These are phyloP conservation scores for Amauroascus niger DNA, from an alignment of 2,329 filamentous ascomycete species.

Conservation along the genomic window DNA sequence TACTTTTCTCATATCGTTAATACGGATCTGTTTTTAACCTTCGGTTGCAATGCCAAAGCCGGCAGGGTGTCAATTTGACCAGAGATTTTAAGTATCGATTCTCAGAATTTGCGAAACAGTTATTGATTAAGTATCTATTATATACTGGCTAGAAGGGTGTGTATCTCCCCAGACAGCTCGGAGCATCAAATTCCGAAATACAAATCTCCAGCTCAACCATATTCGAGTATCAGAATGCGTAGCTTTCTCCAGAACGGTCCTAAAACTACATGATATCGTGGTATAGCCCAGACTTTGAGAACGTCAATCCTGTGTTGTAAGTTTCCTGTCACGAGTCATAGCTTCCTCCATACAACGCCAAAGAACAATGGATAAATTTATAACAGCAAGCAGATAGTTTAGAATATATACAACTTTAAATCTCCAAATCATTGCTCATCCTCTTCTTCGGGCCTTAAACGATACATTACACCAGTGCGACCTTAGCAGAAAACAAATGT, in stretches of 20 bases:
- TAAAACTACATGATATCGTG: too few relatives aligned
- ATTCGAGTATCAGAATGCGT: too few relatives aligned
- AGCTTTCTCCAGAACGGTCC: too few relatives aligned
- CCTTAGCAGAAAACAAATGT: background rate
- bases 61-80: background rate
- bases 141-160: background rate
- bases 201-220: background rate
- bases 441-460: background rate
- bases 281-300: too few relatives aligned
- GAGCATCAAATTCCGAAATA: background rate
- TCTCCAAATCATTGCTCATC: background rate
- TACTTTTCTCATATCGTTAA: background rate
- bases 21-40: background rate
- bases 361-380: too few relatives aligned
- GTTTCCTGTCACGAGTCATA: too few relatives aligned
- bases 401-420: background rate
- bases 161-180: background rate
- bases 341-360: too few relatives aligned
- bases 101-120: too few relatives aligned
- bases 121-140: too few relatives aligned
- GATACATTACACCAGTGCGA: background rate
- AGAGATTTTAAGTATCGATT: too few relatives aligned
- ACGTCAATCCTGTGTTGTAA: too few relatives aligned
- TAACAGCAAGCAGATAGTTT: too few relatives aligned
- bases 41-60: background rate